A percentile compares a stretch with the other conserved stretches of the same genome.
These are phyloP conservation scores for Russula sp. DNA, from an alignment of 768 basidiomycete genomes.

Conservation along the genomic window DNA sequence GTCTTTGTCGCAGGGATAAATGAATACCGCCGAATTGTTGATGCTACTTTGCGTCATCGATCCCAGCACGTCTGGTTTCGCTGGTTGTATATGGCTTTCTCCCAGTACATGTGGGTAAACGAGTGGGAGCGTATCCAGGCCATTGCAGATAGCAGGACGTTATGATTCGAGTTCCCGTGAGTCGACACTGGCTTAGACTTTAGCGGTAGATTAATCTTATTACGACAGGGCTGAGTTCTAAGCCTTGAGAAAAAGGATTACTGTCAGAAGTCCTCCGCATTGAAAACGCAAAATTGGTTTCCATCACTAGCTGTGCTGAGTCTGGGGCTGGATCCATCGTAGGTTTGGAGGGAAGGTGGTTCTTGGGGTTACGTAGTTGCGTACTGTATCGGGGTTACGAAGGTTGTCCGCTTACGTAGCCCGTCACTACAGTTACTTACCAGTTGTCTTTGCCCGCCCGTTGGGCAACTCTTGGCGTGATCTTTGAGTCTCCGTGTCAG, in stretches of 20 bases:
- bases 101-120: slow-evolving; percentile 91
- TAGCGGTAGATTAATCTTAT: background rate
- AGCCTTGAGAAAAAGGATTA: background rate
- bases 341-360: no score
- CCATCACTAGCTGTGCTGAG: background rate
- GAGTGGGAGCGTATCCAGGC: slow-evolving; percentile 57
- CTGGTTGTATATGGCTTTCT: slow-evolving; percentile 73
- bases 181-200: background rate
- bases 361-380: no score
- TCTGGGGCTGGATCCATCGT: no score
- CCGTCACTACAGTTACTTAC: no score
- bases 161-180: background rate
- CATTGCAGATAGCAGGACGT: background rate
- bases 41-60: slow-evolving; percentile 65
- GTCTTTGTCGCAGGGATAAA: slow-evolving; percentile 51
- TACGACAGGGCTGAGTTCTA: background rate
- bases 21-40: slow-evolving; percentile 49
- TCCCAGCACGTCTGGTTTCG: slow-evolving; percentile 88
- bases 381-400: no score
- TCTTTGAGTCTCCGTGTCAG: background rate
- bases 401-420: no score
- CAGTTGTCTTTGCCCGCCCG: background rate
- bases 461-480: background rate
- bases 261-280: background rate
- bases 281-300: background rate